Percentiles rank a stretch among this genome's conserved stretches.
Evolutionary conservation across 257 asterid genomes (phyloP).

Genomic region (Nyctanthes arbortristis): DNA sequence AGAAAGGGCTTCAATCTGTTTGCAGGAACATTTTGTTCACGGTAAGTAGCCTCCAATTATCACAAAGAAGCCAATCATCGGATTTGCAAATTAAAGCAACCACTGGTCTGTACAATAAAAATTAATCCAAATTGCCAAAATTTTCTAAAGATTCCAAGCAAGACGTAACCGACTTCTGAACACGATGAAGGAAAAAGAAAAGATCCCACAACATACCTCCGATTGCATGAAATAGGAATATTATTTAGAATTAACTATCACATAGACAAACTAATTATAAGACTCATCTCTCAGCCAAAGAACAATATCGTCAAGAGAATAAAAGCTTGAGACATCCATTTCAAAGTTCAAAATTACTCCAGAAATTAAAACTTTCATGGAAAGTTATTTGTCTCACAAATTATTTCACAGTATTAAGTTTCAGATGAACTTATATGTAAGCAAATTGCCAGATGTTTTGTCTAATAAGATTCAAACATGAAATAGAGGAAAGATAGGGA

Average conservation of each 20-base stretch:
- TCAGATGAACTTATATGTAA: not conserved
- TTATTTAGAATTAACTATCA: not conserved
- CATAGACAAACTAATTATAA: constrained; percentile 10
- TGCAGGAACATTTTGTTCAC: constrained; percentile 28
- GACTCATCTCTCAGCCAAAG: too few species aligned
- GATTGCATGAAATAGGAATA: not conserved
- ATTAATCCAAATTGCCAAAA: constrained; percentile 3
- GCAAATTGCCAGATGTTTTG: constrained; percentile 14
- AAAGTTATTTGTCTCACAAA: constrained; percentile 8
- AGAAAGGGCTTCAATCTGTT: constrained; percentile 79
- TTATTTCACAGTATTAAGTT: constrained; percentile 6
- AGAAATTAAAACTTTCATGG: constrained; percentile 11
- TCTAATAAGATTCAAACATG: constrained; percentile 4
- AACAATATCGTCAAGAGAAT: constrained; percentile 12
- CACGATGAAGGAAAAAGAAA: constrained; percentile 1
- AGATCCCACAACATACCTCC: constrained; percentile 2
- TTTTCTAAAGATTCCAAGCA: not conserved
- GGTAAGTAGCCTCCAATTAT: constrained; percentile 28
- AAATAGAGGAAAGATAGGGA: constrained; percentile 17
- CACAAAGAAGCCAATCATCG: constrained; percentile 15
- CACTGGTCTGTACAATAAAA: constrained; percentile 6
- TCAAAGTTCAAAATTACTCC: constrained; percentile 9
- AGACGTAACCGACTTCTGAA: constrained; percentile 1
- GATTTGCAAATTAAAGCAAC: constrained; percentile 8
- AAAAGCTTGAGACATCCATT: constrained; percentile 9